These are phyloP conservation scores for Erodium chrysanthum DNA, from an alignment of 441 rosid genomes.

Conservation along the genomic window DNA sequence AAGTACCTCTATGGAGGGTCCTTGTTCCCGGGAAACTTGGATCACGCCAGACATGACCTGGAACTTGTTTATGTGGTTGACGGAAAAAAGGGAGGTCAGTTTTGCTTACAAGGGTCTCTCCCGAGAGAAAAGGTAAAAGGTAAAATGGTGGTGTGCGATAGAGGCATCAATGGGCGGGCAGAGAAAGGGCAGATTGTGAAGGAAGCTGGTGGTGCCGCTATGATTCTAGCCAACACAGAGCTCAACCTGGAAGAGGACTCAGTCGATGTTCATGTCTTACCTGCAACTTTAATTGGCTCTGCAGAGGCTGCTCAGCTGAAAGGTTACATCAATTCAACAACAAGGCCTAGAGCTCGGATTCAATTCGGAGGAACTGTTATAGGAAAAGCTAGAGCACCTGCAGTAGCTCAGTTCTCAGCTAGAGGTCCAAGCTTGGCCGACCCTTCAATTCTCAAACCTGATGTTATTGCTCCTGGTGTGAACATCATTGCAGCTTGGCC, in stretches of 20 bases:
- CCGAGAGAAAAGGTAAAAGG: constrained; percentile 38
- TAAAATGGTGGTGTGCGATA: constrained; percentile 56
- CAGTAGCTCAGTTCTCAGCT: constrained; percentile 54
- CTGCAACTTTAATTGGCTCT: constrained; percentile 44
- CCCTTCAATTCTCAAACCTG: constrained; percentile 54
- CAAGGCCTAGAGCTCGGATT: constrained; percentile 36
- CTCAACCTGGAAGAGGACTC: constrained; percentile 59
- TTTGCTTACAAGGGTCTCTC: constrained; percentile 52
- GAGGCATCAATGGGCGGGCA: constrained; percentile 54
- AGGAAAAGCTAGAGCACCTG: constrained; percentile 47
- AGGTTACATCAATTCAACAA: constrained; percentile 41
- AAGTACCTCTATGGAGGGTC: constrained; percentile 50
- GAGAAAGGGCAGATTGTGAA: constrained; percentile 55
- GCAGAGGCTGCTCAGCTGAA: constrained; percentile 34
- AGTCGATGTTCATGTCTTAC: constrained; percentile 49
- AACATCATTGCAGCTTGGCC: constrained; percentile 77
- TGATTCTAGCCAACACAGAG: constrained; percentile 53
- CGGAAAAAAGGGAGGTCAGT: constrained; percentile 40
- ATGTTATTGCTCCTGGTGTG: constrained; percentile 61
- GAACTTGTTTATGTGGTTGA: constrained; percentile 42
- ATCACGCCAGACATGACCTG: constrained; percentile 32
- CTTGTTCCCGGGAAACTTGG: constrained; percentile 32
- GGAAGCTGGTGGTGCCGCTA: constrained; percentile 66
- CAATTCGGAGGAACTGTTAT: constrained; percentile 39
- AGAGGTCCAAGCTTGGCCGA: constrained; percentile 55